phyloP scores from a whole-genome alignment of 2,329 filamentous ascomycete genomes.

The Fonsecaea multimorphosa region DNA sequence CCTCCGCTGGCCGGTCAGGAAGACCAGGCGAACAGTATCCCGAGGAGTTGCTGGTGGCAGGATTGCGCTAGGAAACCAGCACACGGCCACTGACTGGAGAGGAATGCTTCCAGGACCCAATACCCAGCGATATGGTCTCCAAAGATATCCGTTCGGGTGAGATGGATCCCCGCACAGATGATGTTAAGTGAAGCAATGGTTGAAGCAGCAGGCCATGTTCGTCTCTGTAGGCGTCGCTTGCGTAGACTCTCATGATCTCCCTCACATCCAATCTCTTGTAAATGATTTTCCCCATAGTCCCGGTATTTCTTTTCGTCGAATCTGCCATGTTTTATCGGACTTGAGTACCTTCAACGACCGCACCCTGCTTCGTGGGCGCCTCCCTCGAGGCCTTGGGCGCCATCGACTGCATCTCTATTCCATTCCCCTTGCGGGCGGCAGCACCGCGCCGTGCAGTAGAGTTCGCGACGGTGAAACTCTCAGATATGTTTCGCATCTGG shows the following conservation, averaged over 20 bases:
- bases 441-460: conserved; percentile 11
- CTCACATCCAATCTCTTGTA: neutral
- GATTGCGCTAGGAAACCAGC: neutral
- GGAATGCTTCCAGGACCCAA: neutral
- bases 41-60: neutral
- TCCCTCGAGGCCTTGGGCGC: conserved; percentile 5
- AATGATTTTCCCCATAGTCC: neutral
- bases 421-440: conserved; percentile 11
- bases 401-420: conserved; percentile 25
- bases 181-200: neutral
- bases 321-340: neutral
- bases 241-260: neutral
- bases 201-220: neutral
- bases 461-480: conserved; percentile 33
- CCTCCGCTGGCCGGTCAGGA: neutral
- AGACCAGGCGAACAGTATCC: neutral
- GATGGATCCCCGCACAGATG: neutral
- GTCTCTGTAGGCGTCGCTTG: neutral
- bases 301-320: neutral
- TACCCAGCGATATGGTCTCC: neutral
- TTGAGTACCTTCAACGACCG: neutral
- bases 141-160: neutral
- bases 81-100: neutral
- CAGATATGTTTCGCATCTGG: conserved; percentile 37
- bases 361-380: neutral